A percentile compares a stretch with the other conserved stretches of the same genome.
phyloP scores from a whole-genome alignment of 169 alveolate species.

The Ichthyophthirius multifiliis region DNA sequence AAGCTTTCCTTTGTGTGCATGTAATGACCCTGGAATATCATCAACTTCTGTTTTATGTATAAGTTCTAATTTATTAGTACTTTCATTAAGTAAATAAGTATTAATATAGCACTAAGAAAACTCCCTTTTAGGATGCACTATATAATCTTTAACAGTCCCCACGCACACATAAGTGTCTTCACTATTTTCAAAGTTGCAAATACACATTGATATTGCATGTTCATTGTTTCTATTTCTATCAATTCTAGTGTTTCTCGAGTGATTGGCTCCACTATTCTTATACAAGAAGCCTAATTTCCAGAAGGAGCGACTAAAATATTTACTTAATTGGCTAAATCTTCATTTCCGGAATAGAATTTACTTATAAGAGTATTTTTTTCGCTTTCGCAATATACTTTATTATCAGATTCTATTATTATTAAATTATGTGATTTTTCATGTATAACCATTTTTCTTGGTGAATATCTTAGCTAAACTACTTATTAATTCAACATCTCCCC shows the following conservation, averaged over 20 bases:
- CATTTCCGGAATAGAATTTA: slow-evolving; percentile 17
- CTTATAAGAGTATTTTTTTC: slow-evolving; percentile 30
- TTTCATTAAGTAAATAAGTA: slow-evolving; percentile 62
- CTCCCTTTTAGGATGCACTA: slow-evolving; percentile 35
- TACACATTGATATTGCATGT: slow-evolving; percentile 91
- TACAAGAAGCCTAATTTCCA: slow-evolving; percentile 60
- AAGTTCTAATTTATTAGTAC: slow-evolving; percentile 57
- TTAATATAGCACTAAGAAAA: slow-evolving; percentile 63
- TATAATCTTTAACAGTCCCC: slow-evolving; percentile 89
- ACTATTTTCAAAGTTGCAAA: slow-evolving; percentile 84
- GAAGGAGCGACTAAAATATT: slow-evolving; percentile 44
- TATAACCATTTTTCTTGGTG: slow-evolving; percentile 90
- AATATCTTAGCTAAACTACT: slow-evolving; percentile 85
- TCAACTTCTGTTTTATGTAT: slow-evolving; percentile 90
- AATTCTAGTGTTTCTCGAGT: slow-evolving; percentile 76
- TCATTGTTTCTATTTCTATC: slow-evolving; percentile 92
- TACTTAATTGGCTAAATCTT: slow-evolving; percentile 6
- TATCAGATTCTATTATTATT: slow-evolving; percentile 70
- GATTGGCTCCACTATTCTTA: slow-evolving; percentile 66
- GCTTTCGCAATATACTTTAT: slow-evolving; percentile 27
- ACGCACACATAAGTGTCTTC: slow-evolving; percentile 88
- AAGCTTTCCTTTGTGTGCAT: slow-evolving; percentile 91
- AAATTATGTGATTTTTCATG: slow-evolving; percentile 37
- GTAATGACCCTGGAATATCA: slow-evolving; percentile 91
- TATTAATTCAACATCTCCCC: slow-evolving; percentile 92